A percentile compares a stretch with the other conserved stretches of the same genome.
phyloP scores from a whole-genome alignment of 352 stramenopile species.

The Globisporangium cylindrosporum region DNA sequence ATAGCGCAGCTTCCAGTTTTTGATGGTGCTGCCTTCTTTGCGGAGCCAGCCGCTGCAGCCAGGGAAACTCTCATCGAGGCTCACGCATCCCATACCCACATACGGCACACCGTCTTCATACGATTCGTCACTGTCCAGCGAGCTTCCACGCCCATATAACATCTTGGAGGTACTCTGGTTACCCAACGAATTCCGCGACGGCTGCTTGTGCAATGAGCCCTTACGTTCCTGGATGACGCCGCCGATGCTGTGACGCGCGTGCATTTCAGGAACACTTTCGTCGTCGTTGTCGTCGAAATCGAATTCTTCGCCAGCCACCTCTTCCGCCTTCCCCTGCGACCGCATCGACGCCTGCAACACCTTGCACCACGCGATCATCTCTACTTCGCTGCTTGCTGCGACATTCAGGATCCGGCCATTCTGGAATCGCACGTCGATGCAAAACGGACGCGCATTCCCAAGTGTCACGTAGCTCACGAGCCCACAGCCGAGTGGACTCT shows the following conservation, averaged over 20 bases:
- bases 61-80: slow-evolving; percentile 14
- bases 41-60: slow-evolving; percentile 74
- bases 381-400: slow-evolving; percentile 43
- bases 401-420: slow-evolving; percentile 66
- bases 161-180: background rate
- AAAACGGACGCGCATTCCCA: slow-evolving; percentile 65
- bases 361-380: slow-evolving; percentile 64
- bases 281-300: slow-evolving; percentile 50
- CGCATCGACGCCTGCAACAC: slow-evolving; percentile 47
- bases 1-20: slow-evolving; percentile 82
- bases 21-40: slow-evolving; percentile 81
- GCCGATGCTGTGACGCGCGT: slow-evolving; percentile 7
- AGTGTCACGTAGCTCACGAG: slow-evolving; percentile 52
- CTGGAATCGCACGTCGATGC: slow-evolving; percentile 57
- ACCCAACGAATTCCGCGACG: background rate
- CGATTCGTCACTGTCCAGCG: slow-evolving; percentile 17
- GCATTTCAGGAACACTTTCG: slow-evolving; percentile 19
- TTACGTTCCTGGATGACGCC: background rate
- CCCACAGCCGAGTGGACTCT: slow-evolving; percentile 40
- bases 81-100: slow-evolving; percentile 9
- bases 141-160: slow-evolving; percentile 9
- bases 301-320: slow-evolving; percentile 33
- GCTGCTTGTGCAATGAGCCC: slow-evolving; percentile 6
- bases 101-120: slow-evolving; percentile 11
- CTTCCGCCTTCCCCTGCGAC: slow-evolving; percentile 17